A percentile compares a stretch with the other conserved stretches of the same genome.
These are phyloP conservation scores for Claviceps citrina DNA, from an alignment of 2,329 filamentous ascomycete genomes.

Conservation along the genomic window DNA sequence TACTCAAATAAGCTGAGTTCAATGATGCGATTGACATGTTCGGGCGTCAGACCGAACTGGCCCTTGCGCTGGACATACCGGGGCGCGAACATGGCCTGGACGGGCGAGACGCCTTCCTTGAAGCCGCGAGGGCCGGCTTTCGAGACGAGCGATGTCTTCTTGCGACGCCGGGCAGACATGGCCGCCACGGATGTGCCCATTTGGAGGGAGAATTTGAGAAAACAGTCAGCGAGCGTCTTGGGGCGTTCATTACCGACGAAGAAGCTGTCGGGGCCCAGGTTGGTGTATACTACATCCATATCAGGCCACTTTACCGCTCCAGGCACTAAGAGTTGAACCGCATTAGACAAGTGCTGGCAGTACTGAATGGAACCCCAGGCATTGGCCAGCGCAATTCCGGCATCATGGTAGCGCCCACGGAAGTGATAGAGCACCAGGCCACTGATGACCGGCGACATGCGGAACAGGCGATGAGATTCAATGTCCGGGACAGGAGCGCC, in stretches of 20 bases:
- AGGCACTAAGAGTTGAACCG: background rate
- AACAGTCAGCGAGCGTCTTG: slow-evolving; percentile 15
- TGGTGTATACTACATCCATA: slow-evolving; percentile 20
- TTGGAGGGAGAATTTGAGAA: slow-evolving; percentile 22
- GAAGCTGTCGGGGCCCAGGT: slow-evolving; percentile 18
- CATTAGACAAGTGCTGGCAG: slow-evolving; percentile 27
- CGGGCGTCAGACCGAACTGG: background rate
- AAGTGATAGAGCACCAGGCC: slow-evolving; percentile 24
- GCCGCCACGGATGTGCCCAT: slow-evolving; percentile 19
- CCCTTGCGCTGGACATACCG: background rate
- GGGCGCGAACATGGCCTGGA: slow-evolving; percentile 21
- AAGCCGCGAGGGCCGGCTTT: slow-evolving; percentile 13
- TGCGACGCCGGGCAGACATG: background rate
- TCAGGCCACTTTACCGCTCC: slow-evolving; percentile 19
- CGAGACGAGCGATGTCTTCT: slow-evolving; percentile 10
- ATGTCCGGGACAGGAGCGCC: background rate
- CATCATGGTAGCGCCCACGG: slow-evolving; percentile 17
- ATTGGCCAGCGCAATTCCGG: slow-evolving; percentile 19
- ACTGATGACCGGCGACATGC: slow-evolving; percentile 21
- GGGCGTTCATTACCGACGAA: slow-evolving; percentile 22
- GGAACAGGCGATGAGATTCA: slow-evolving; percentile 15
- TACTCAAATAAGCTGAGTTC: slow-evolving; percentile 1
- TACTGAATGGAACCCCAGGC: slow-evolving; percentile 25
- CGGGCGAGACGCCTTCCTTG: slow-evolving; percentile 13
- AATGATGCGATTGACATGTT: background rate